Base-by-base conservation (phyloP, 345 rosid species). In the Eucalyptus cladocalyx region DNA sequence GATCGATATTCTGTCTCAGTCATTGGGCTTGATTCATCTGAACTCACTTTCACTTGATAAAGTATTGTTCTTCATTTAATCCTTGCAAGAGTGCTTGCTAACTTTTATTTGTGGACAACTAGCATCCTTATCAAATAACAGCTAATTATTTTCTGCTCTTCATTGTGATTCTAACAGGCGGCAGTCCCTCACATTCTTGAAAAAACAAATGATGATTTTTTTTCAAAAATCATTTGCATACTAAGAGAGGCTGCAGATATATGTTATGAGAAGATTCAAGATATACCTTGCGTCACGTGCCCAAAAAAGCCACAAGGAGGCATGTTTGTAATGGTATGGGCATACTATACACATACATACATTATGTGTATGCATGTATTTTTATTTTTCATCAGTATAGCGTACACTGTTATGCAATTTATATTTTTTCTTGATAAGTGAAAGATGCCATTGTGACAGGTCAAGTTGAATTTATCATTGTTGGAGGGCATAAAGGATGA, bases 401-500 rank as follows among this genome's bases (percentile, higher is more conserved):
- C 42, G 3, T 32, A 32, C 80, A 32, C 21, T 32, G 13, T 34
- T 69, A 34, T 69, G 43, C 11, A 21, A 69, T 34, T 69, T 69
- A 9, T 69, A 69, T 34, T 32, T 32, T 32, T 69, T 69, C 42
- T 49, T 1, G 21, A 43, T 40, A 58, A n/a, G 51, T 19, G 51
- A 47, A 53, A 47, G 69, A 72, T 86, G 86, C 65, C 15, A 16
- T 28, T 4, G 76, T 88, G 49, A 87, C 93, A 95, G 99, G 94
- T 92, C 43, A 95, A 94, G 91, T 89, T 97, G 87, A 92, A 96
- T 87, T 81, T 93, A 69, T 92, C 95, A 37, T 28, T 91, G 92
- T 37, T 97, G 90, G 96, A 97, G 49, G 95, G 90, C 90, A 94
- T 97, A n/a, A 89, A 89, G 19, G 97, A 97, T 89, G 98, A 96